Conservation (phyloP, 129 eudicot genomes). For the Chrysanthemum seticuspe region DNA sequence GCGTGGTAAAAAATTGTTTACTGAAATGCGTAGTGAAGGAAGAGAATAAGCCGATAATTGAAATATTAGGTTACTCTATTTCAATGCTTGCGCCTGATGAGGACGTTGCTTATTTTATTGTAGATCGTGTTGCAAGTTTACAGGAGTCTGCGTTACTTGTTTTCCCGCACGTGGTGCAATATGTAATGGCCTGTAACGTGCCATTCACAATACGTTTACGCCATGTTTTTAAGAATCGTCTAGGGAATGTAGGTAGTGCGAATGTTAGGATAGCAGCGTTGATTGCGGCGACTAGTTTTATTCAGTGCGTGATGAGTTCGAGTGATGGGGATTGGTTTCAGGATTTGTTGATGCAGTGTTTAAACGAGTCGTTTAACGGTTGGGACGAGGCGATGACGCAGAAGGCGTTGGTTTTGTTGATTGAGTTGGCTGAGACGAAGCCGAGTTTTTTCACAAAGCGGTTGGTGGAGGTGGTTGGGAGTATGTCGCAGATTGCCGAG, state of each 20-base stretch:
- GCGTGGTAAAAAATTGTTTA: constrained; percentile 53
- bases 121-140: constrained; percentile 66
- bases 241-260: constrained; percentile 43
- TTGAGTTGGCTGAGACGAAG: no score
- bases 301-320: constrained; percentile 68
- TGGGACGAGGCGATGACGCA: constrained; percentile 76
- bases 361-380: constrained; percentile 78
- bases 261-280: constrained; percentile 87
- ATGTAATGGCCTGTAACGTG: constrained; percentile 63
- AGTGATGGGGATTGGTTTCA: constrained; percentile 86
- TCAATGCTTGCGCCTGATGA: constrained; percentile 82
- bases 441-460: no score
- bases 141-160: constrained; percentile 89
- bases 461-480: no score
- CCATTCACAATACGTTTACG: constrained; percentile 68
- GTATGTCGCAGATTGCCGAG: no score
- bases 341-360: constrained; percentile 87
- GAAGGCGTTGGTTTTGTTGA: no score
- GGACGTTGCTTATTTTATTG: constrained; percentile 51
- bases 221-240: constrained; percentile 58
- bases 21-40: constrained; percentile 60
- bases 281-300: constrained; percentile 84
- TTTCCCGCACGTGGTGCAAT: constrained; percentile 76
- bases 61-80: constrained; percentile 82
- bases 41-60: constrained; percentile 59